Evolutionary conservation across 139 green algal genomes (phyloP).

Genomic region (Yamagishiella unicocca): DNA sequence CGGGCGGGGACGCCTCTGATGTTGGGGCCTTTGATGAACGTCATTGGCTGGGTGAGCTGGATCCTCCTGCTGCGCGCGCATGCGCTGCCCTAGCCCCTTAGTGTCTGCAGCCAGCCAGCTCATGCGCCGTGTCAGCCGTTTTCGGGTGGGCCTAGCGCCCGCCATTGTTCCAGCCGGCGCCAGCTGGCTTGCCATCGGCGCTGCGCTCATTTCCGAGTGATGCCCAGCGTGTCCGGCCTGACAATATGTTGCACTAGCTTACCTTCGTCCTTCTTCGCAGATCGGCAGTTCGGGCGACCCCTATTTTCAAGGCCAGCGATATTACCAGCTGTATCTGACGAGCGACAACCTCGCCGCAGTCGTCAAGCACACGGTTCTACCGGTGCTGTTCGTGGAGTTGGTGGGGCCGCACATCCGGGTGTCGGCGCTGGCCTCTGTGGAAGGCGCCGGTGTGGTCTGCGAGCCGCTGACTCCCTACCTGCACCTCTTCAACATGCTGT

Average conservation of each 20-base stretch:
- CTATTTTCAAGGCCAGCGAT: conserved; percentile 20
- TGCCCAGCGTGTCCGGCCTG: no score
- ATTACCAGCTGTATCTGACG: conserved; percentile 7
- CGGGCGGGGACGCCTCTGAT: no score
- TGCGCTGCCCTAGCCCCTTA: no score
- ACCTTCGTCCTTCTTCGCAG: background rate
- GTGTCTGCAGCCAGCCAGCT: background rate
- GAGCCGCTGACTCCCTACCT: conserved; percentile 8
- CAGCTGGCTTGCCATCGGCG: no score
- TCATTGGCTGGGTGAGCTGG: no score
- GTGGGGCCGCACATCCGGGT: conserved; percentile 8
- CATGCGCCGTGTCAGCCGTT: background rate
- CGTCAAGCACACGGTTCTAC: background rate
- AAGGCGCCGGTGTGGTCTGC: background rate
- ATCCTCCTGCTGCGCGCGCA: no score
- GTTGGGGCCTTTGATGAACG: no score
- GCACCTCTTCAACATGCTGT: conserved; percentile 21
- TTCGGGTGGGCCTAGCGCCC: background rate
- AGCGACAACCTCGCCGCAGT: background rate
- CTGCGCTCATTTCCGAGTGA: no score
- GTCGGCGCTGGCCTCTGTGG: background rate
- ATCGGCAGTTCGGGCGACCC: background rate
- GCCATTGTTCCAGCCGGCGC: no score
- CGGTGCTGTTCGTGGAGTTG: conserved; percentile 14
- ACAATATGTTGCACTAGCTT: no score